Percentiles rank a stretch among this genome's conserved stretches.
These are phyloP conservation scores for Ogataea ganodermae DNA, from an alignment of 805 yeast genomes.

Conservation along the genomic window DNA sequence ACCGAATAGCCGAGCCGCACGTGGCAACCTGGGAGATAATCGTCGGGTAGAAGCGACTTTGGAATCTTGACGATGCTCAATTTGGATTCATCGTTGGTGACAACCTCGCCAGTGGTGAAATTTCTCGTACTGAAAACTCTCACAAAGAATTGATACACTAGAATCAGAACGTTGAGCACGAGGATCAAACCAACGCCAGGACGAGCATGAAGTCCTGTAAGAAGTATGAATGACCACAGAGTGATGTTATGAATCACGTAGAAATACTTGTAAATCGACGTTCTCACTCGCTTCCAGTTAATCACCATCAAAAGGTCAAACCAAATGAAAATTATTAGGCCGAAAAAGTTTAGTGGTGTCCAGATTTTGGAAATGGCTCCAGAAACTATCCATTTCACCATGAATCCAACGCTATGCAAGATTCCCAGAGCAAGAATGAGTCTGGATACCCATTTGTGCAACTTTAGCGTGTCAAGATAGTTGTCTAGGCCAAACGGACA, in stretches of 20 bases:
- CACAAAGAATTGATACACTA: constrained; percentile 40
- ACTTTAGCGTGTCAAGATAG: constrained; percentile 54
- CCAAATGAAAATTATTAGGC: constrained; percentile 45
- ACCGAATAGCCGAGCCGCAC: constrained; percentile 47
- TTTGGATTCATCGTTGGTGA: constrained; percentile 26
- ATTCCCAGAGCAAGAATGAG: constrained; percentile 46
- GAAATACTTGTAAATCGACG: constrained; percentile 51
- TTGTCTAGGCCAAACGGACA: constrained; percentile 46
- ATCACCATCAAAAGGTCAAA: constrained; percentile 42
- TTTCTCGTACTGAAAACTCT: constrained; percentile 32
- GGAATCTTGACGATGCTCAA: constrained; percentile 26
- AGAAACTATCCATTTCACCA: constrained; percentile 46
- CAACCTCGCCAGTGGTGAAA: constrained; percentile 22
- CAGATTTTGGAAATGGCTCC: constrained; percentile 41
- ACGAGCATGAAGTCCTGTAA: constrained; percentile 64
- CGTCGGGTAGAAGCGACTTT: constrained; percentile 21
- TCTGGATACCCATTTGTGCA: constrained; percentile 77
- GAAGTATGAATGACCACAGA: constrained; percentile 44
- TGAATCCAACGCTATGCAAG: constrained; percentile 55
- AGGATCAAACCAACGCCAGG: constrained; percentile 56
- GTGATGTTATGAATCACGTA: constrained; percentile 58
- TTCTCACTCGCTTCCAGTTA: constrained; percentile 52
- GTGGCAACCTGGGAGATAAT: constrained; percentile 58
- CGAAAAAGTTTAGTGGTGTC: constrained; percentile 48
- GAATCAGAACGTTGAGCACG: constrained; percentile 30